Evolutionary conservation across 1,139 yeast genomes (phyloP).

Genomic region (Yamadazyma aaseri): DNA sequence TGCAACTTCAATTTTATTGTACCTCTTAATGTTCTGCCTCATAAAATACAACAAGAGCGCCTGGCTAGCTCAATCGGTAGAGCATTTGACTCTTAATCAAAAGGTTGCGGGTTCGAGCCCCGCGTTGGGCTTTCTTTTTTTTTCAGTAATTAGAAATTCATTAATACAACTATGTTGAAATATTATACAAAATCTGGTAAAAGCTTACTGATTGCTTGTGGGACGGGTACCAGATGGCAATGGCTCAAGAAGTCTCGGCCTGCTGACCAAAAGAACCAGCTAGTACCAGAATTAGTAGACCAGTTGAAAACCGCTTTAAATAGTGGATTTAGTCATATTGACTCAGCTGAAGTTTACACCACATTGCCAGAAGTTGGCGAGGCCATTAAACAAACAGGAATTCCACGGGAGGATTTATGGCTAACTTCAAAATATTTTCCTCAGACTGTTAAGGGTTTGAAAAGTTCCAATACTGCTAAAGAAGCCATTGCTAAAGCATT

Average conservation of each 20-base stretch:
- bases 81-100: constrained; percentile 36
- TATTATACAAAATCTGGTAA: constrained; percentile 38
- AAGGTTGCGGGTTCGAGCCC: constrained; percentile 55
- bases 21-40: too few species aligned
- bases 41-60: constrained; percentile 11
- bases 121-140: constrained; percentile 42
- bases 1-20: too few species aligned
- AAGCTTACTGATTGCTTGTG: constrained; percentile 43
- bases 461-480: constrained; percentile 8
- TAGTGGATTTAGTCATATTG: constrained; percentile 55
- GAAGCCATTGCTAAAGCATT: constrained; percentile 40
- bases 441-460: constrained; percentile 27
- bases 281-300: constrained; percentile 37
- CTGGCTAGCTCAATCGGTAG: constrained; percentile 32
- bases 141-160: too few species aligned
- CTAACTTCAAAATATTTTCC: constrained; percentile 55
- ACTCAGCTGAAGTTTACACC: constrained; percentile 63
- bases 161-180: neutral
- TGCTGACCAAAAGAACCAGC: constrained; percentile 12
- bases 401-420: constrained; percentile 50
- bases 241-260: constrained; percentile 35
- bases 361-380: constrained; percentile 64
- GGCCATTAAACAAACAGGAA: constrained; percentile 48
- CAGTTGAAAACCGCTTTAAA: constrained; percentile 47
- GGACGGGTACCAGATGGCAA: constrained; percentile 70